phyloP scores from a whole-genome alignment of 2,329 filamentous ascomycete genomes.

The Cladosporium cucumerinum region DNA sequence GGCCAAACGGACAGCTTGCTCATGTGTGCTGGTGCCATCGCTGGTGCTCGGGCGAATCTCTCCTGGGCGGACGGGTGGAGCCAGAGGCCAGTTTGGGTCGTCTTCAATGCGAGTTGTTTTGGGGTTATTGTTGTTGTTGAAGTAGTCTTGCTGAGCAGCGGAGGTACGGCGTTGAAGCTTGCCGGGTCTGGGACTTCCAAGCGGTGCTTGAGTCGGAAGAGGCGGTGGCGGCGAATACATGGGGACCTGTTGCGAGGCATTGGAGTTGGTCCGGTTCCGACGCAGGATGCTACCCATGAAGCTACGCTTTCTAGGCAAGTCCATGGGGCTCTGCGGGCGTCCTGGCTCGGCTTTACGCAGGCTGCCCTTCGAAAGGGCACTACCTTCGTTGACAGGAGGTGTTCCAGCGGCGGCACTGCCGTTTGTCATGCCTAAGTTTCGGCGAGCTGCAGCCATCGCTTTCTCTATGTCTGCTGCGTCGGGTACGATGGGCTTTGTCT shows the following conservation, averaged over 20 bases:
- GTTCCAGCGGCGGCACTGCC: conserved; percentile 16
- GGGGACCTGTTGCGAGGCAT: conserved; percentile 25
- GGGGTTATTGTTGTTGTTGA: conserved; percentile 7
- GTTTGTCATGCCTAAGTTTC: conserved; percentile 32
- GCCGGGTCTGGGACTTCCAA: conserved; percentile 41
- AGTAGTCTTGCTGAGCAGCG: conserved; percentile 10
- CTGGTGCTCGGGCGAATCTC: conserved; percentile 31
- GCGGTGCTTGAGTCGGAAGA: conserved; percentile 26
- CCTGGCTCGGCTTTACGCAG: conserved; percentile 31
- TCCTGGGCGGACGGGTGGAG: conserved; percentile 25
- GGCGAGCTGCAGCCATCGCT: conserved; percentile 34
- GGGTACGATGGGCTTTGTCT: conserved; percentile 30
- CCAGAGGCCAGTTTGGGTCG: conserved; percentile 47
- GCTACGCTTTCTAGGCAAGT: conserved; percentile 25
- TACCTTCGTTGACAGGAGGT: conserved; percentile 29
- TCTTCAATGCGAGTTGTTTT: not conserved
- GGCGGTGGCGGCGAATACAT: conserved; percentile 20
- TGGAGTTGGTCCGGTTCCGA: conserved; percentile 31
- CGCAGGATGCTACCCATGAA: conserved; percentile 37
- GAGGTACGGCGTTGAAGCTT: conserved; percentile 34
- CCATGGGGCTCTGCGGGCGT: not conserved
- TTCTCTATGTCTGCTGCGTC: conserved; percentile 37
- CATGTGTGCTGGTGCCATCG: conserved; percentile 28
- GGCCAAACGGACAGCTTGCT: conserved; percentile 25
- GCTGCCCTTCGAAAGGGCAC: conserved; percentile 37